A percentile compares a stretch with the other conserved stretches of the same genome.
Conservation (phyloP, 306 rosid genomes). For the Senna tora region DNA sequence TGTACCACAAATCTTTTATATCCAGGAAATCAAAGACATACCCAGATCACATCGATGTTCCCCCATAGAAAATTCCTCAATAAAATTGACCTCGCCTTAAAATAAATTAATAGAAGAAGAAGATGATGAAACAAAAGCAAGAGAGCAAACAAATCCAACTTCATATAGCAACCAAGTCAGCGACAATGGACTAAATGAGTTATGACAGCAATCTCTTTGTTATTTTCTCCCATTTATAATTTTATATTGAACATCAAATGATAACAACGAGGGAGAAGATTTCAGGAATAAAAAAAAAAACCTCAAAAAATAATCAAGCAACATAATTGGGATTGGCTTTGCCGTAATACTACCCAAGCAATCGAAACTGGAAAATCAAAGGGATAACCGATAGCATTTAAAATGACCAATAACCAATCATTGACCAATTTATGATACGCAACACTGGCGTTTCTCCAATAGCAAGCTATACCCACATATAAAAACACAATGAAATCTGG, state of each 20-base stretch:
- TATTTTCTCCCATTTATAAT: conserved; percentile 30
- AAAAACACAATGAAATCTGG: conserved; percentile 39
- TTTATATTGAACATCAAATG: conserved; percentile 30
- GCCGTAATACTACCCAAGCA: conserved; percentile 31
- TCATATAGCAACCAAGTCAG: conserved; percentile 15
- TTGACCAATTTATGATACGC: conserved; percentile 32
- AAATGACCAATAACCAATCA: conserved; percentile 34
- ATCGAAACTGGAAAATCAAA: conserved; percentile 22
- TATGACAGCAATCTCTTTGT: not conserved
- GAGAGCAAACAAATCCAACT: conserved; percentile 32
- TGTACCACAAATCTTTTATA: not conserved
- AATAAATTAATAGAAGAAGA: not conserved
- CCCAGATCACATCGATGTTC: conserved; percentile 31
- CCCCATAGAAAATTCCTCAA: conserved; percentile 28
- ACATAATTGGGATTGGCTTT: conserved; percentile 4
- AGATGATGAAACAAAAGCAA: not conserved
- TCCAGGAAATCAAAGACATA: conserved; percentile 26
- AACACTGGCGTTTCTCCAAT: conserved; percentile 16
- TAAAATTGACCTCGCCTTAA: conserved; percentile 28
- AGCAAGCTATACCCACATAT: conserved; percentile 28
- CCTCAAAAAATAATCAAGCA: conserved; percentile 30
- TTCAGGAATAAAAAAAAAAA: conserved; percentile 10
- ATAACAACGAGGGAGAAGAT: conserved; percentile 7
- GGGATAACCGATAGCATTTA: not conserved
- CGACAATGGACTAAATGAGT: conserved; percentile 19